Percentiles rank a stretch among this genome's conserved stretches.
Conservation (phyloP, 2,329 filamentous ascomycete species). For the Dactylella cylindrospora region DNA sequence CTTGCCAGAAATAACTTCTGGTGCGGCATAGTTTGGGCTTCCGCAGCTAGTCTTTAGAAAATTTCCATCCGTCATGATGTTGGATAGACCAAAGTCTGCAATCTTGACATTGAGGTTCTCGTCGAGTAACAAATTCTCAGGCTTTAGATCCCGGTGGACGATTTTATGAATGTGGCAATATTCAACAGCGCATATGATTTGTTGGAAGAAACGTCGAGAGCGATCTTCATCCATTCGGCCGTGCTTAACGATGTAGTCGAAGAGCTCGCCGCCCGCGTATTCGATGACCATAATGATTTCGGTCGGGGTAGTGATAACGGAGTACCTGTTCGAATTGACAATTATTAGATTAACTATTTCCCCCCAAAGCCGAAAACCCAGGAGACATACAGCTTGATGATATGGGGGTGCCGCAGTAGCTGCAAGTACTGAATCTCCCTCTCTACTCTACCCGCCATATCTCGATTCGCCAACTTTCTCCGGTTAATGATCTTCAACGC, state of each 20-base stretch:
- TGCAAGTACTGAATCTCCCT: slow-evolving; percentile 98
- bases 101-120: slow-evolving; percentile 98
- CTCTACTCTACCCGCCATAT: slow-evolving; percentile 97
- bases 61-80: slow-evolving; percentile 99
- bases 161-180: slow-evolving; percentile 99
- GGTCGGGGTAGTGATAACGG: slow-evolving; percentile 88
- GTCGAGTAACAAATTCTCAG: slow-evolving; percentile 93
- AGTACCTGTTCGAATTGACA: slow-evolving; percentile 64
- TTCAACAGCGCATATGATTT: slow-evolving; percentile 97
- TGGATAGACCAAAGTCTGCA: slow-evolving; percentile 96
- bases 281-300: slow-evolving; percentile 99
- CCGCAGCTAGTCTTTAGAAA: slow-evolving; percentile 98
- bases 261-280: slow-evolving; percentile 93
- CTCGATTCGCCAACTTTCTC: slow-evolving; percentile 91
- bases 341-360: slow-evolving; percentile 47
- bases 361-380: background rate
- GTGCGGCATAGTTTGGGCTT: slow-evolving; percentile 96
- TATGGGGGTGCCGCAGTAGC: slow-evolving; percentile 91
- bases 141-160: slow-evolving; percentile 94
- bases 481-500: slow-evolving; percentile 96
- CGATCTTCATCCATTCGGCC: slow-evolving; percentile 87
- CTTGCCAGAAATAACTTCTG: slow-evolving; percentile 96
- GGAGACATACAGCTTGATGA: slow-evolving; percentile 84
- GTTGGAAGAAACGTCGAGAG: slow-evolving; percentile 97
- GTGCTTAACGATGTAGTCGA: slow-evolving; percentile 96